Evolutionary conservation across 768 basidiomycete species (phyloP).

Genomic region (Pisolithus orientalis): DNA sequence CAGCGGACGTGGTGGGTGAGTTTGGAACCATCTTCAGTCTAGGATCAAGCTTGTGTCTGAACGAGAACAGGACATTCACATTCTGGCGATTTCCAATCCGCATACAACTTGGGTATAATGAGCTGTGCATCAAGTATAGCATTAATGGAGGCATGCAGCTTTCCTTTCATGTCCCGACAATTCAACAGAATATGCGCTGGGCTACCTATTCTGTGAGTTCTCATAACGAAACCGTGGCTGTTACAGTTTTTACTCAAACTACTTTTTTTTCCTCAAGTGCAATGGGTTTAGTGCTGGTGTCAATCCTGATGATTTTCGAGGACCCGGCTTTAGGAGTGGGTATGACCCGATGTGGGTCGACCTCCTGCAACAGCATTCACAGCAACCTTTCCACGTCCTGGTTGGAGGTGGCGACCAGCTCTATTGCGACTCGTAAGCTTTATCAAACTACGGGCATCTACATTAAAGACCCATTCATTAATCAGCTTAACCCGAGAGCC

Average conservation of each 20-base stretch:
- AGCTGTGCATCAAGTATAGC: slow-evolving; percentile 75
- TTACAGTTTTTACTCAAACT: not conserved
- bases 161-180: slow-evolving; percentile 79
- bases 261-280: slow-evolving; percentile 40
- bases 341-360: slow-evolving; percentile 95
- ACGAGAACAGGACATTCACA: slow-evolving; percentile 59
- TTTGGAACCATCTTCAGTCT: not conserved
- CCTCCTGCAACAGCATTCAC: slow-evolving; percentile 74
- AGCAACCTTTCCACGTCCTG: slow-evolving; percentile 81
- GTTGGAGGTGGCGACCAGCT: slow-evolving; percentile 94
- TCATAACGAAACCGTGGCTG: not conserved
- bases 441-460: not conserved
- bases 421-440: slow-evolving; percentile 70
- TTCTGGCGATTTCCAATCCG: slow-evolving; percentile 93
- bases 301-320: slow-evolving; percentile 80
- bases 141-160: slow-evolving; percentile 76
- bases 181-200: slow-evolving; percentile 82
- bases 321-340: slow-evolving; percentile 72
- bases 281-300: slow-evolving; percentile 88
- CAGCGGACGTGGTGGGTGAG: slow-evolving; percentile 48
- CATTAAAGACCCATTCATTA: not conserved
- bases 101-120: slow-evolving; percentile 62
- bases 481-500: slow-evolving; percentile 76
- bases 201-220: slow-evolving; percentile 77
- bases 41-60: too few relatives aligned